These are phyloP conservation scores for Blastocladiella britannica DNA, from an alignment of 192 early-diverging fungal genomes.

Conservation along the genomic window DNA sequence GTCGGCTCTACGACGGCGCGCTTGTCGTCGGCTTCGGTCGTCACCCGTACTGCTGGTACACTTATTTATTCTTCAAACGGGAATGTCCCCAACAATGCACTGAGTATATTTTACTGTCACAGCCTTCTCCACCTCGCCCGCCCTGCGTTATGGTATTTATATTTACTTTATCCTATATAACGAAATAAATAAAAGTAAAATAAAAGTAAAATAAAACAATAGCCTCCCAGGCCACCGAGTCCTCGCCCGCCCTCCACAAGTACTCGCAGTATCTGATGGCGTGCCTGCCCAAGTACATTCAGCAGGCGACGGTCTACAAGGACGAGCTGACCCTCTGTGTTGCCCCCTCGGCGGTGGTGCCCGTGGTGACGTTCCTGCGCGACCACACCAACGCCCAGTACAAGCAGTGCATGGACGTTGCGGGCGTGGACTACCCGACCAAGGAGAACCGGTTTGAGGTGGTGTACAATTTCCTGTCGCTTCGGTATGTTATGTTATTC, in stretches of 20 bases:
- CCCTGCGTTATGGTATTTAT: too few relatives aligned
- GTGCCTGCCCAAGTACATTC: slow-evolving; percentile 82
- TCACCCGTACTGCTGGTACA: too few relatives aligned
- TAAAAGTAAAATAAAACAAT: too few relatives aligned
- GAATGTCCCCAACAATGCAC: too few relatives aligned
- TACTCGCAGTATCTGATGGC: slow-evolving; percentile 72
- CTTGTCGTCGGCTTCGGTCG: too few relatives aligned
- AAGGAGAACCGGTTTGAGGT: slow-evolving; percentile 87
- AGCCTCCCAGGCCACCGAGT: not conserved
- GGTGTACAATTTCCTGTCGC: slow-evolving; percentile 74
- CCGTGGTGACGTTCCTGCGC: slow-evolving; percentile 70
- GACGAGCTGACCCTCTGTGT: slow-evolving; percentile 91
- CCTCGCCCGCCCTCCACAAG: slow-evolving; percentile 32
- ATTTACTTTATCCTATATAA: too few relatives aligned
- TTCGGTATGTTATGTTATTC: too few relatives aligned
- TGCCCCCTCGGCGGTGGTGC: slow-evolving; percentile 55
- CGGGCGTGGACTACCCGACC: slow-evolving; percentile 83
- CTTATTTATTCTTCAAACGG: too few relatives aligned
- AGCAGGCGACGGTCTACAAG: slow-evolving; percentile 94
- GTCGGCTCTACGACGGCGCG: too few relatives aligned
- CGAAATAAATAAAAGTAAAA: too few relatives aligned
- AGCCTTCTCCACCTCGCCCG: too few relatives aligned
- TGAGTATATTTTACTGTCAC: too few relatives aligned
- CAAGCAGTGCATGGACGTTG: slow-evolving; percentile 73
- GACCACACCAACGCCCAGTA: slow-evolving; percentile 83